Evolutionary conservation across 1,284 basidiomycete genomes (phyloP).

Genomic region (Melampsora americana): DNA sequence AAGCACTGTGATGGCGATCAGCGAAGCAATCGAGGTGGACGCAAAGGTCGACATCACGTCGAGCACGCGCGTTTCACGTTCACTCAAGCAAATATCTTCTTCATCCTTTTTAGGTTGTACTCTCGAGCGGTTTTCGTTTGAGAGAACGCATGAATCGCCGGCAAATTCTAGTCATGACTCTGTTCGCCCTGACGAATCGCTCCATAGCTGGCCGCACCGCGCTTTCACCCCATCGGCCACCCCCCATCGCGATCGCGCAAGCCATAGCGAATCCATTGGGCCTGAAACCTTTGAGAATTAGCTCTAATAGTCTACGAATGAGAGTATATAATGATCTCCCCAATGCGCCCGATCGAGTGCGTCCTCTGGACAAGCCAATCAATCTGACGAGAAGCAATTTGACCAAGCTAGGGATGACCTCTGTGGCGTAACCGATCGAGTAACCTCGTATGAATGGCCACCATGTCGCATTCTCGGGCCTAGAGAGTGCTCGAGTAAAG

Average conservation of each 20-base stretch:
- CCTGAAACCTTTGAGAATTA: slow-evolving; percentile 20
- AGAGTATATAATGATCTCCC: neutral
- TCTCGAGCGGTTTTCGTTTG: neutral
- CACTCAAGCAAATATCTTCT: neutral
- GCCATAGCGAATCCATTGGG: slow-evolving; percentile 32
- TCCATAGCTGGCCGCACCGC: slow-evolving; percentile 5
- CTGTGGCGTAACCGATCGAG: slow-evolving; percentile 23
- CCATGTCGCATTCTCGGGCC: slow-evolving; percentile 5
- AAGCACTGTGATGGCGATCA: slow-evolving; percentile 41
- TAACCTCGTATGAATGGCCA: slow-evolving; percentile 28
- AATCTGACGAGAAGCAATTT: slow-evolving; percentile 17
- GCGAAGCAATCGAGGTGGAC: slow-evolving; percentile 35
- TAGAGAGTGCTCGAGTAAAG: slow-evolving; percentile 1
- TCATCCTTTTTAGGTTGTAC: neutral
- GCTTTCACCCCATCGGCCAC: slow-evolving; percentile 10
- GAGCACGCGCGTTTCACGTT: slow-evolving; percentile 3
- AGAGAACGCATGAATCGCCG: neutral
- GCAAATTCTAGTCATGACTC: neutral
- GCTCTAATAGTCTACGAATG: neutral
- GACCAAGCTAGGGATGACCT: slow-evolving; percentile 19
- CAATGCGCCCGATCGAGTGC: neutral
- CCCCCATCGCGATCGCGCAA: slow-evolving; percentile 27
- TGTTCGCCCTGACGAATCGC: slow-evolving; percentile 2
- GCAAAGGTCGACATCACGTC: slow-evolving; percentile 31
- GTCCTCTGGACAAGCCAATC: neutral